phyloP scores from a whole-genome alignment of 768 basidiomycete genomes.

The Multifurca ochricompacta region DNA sequence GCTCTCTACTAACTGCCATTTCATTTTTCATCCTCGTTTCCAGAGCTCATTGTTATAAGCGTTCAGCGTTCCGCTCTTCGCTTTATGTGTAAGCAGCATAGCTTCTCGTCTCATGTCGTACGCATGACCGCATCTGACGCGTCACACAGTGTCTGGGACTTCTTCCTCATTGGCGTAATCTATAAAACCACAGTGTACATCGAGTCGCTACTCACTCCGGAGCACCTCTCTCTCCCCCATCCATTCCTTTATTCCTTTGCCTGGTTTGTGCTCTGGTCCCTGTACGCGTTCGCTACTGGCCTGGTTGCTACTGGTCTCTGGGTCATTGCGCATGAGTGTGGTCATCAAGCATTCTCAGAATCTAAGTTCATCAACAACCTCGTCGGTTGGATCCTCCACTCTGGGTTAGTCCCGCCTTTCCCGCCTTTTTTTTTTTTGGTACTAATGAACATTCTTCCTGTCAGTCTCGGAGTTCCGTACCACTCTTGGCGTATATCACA shows the following conservation, averaged over 20 bases:
- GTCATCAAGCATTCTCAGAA: slow-evolving; percentile 94
- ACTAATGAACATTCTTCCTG: slow-evolving; percentile 6
- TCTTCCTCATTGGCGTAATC: slow-evolving; percentile 54
- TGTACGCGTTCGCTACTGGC: slow-evolving; percentile 77
- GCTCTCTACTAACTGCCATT: background rate
- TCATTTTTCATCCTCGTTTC: background rate
- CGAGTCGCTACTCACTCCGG: slow-evolving; percentile 54
- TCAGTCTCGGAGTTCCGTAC: slow-evolving; percentile 87
- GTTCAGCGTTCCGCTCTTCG: slow-evolving; percentile 75
- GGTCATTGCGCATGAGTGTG: slow-evolving; percentile 93
- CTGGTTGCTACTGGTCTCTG: slow-evolving; percentile 89
- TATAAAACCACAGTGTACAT: slow-evolving; percentile 62
- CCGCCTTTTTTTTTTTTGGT: background rate
- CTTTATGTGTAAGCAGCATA: slow-evolving; percentile 57
- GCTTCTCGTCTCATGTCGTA: background rate
- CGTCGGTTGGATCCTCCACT: slow-evolving; percentile 90
- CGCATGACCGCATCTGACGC: slow-evolving; percentile 18
- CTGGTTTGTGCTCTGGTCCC: slow-evolving; percentile 62
- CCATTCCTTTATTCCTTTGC: slow-evolving; percentile 56
- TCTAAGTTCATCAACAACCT: slow-evolving; percentile 87
- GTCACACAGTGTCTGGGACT: slow-evolving; percentile 59
- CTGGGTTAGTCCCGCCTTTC: slow-evolving; percentile 46
- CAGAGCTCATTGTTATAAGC: slow-evolving; percentile 83
- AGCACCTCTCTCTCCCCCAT: slow-evolving; percentile 45
- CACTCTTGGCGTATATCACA: slow-evolving; percentile 96